Evolutionary conservation across 2,329 filamentous ascomycete genomes (phyloP), one percentile per base, ranked within the genome.

Genomic region (Microcyclosporella mali): DNA sequence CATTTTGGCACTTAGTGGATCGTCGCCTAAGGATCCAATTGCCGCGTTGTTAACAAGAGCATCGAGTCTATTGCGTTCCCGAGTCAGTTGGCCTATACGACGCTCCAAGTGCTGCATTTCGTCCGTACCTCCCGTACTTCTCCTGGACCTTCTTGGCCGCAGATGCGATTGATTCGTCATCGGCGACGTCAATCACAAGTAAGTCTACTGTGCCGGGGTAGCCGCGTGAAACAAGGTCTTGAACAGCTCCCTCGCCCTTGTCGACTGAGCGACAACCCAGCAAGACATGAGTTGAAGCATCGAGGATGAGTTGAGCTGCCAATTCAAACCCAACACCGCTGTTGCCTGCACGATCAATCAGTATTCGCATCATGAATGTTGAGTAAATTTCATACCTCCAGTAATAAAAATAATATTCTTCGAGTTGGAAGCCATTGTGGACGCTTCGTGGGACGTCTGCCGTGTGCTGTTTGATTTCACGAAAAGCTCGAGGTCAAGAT

Each of bases 291-390:
- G 41, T 41, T 10, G 51, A 49, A n/a, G 46, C 50, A 12, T 63
- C 47, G 3, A 61, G 49, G 11, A 45, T 33, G 3, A 67, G 61
- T 19, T 63, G 57, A 40, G 62, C 53, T 10, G 64, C 64, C 6
- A 70, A 61, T 43, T 69, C 70, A 43, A 66, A 66, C 25, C 72
- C 71, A 27, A 75, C 70, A 41, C 72, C 72, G 40, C 64, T 66
- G 50, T 70, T 75, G 8, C 14, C 33, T 34, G 33, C 11, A 18
- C 3, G 3, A 3, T 17, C 9, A 6, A 9, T 25, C 9, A 25
- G 21, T 9, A 25, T 9, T 25, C 21, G 21, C n/a, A n/a, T n/a
- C n/a, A n/a, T n/a, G 9, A 25, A 25, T 25, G 6, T 25, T 25
- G 6, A 25, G 9, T 25, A 4, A 9, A 25, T 25, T 25, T 9